A percentile compares a stretch with the other conserved stretches of the same genome.
phyloP scores from a whole-genome alignment of 495 filamentous ascomycete genomes.

The Letharia columbiana region DNA sequence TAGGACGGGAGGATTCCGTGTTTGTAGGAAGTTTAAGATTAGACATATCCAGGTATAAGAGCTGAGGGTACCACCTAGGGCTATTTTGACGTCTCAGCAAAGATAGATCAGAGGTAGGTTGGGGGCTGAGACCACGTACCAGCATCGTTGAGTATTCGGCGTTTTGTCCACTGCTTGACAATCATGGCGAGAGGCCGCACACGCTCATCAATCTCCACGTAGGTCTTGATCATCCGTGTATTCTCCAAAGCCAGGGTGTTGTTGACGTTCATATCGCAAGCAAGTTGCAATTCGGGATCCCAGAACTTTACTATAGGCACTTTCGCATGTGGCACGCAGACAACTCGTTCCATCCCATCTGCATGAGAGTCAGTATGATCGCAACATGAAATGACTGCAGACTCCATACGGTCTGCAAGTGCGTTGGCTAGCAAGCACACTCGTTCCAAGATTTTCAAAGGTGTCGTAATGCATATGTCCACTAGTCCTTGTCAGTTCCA shows the following conservation, averaged over 20 bases:
- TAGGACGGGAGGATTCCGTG: constrained; percentile 75
- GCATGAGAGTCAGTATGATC: constrained; percentile 25
- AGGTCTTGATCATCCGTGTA: constrained; percentile 95
- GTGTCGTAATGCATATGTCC: constrained; percentile 93
- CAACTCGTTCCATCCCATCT: constrained; percentile 95
- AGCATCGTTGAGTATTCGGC: constrained; percentile 87
- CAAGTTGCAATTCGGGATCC: constrained; percentile 83
- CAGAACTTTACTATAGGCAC: constrained; percentile 98
- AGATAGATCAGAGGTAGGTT: neutral
- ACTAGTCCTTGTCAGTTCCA: constrained; percentile 46
- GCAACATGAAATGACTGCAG: constrained; percentile 14
- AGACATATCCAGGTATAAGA: constrained; percentile 99
- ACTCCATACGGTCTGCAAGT: constrained; percentile 66
- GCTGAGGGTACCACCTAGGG: constrained; percentile 86
- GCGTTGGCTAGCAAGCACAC: constrained; percentile 82
- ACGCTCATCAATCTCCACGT: constrained; percentile 85
- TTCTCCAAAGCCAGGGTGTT: constrained; percentile 92
- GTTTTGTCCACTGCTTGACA: constrained; percentile 93
- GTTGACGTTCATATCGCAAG: constrained; percentile 99
- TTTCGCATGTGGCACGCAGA: constrained; percentile 87
- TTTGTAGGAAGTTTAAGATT: constrained; percentile 94
- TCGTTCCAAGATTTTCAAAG: constrained; percentile 72
- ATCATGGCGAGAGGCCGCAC: constrained; percentile 91
- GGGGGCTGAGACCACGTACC: constrained; percentile 46
- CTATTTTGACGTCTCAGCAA: constrained; percentile 38